Base-by-base conservation (phyloP, 2,329 filamentous ascomycete genomes). In the Colletotrichum noveboracense region DNA sequence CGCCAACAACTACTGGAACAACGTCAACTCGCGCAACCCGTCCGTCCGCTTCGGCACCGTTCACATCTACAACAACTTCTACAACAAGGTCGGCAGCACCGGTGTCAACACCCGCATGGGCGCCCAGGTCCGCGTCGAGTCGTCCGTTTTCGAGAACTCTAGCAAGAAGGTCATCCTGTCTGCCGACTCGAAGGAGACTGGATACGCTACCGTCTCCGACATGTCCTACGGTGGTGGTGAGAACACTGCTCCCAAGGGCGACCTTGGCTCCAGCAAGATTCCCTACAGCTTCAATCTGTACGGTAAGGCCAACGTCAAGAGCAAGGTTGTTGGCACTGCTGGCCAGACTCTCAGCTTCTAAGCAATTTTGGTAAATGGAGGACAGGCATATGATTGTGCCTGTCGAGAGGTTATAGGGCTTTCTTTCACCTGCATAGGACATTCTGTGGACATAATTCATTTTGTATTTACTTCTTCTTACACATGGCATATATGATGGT, bases 31-130 rank as follows among this genome's bases (percentile, higher is more conserved):
- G 6, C 92, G 93, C 70, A 86, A 85, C 1, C 93, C 93, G 3
- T 90, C 88, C 3, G 81, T 93, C 81, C 91, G 92, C 78, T 94
- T 94, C 85, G 93, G 92, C 28, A 93, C 90, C 48, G 91, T 79
- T 74, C 93, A 94, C 84, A 82, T 88, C 80, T 87, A 91, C 80
- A 91, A 88, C 86, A 92, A 90, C 86, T 85, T 82, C 77, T 67
- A 72, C 28, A 67, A 72, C 70, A 72, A 61, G 28, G 52, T 60
- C 77, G 81, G 84, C 70, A 77, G 68, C 55, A 85, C 82, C 60
- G 87, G 88, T 66, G 87, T 92, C 84, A 91, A 92, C 85, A 88
- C 89, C 62, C 88, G 89, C 64, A 85, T 88, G 78, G 88, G 87
- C 7, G 89, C 90, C 16, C 86, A 91, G 80, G 84, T 91, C 13